Base-by-base conservation (phyloP, 2,329 filamentous ascomycete genomes). In the Mariannaea elegans region DNA sequence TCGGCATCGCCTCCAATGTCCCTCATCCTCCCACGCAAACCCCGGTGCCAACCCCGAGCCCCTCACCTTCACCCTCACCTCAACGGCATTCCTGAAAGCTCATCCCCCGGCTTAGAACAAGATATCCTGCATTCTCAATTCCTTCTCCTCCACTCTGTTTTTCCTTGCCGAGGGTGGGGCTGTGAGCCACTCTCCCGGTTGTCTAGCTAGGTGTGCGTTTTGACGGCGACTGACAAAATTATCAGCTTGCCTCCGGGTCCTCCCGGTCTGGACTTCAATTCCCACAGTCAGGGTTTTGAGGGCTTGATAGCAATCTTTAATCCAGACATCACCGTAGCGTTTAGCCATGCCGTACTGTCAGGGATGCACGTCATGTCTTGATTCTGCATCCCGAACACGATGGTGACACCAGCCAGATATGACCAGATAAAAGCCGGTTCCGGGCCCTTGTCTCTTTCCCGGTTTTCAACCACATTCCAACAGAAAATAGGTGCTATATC, bases 231-330 rank as follows among this genome's bases (percentile, higher is more conserved):
- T 42, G 39, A 5, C 19, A 19, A 29, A 34, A 38, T 50, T 50
- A 56, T 68, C 56, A 56, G 55, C 47, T 42, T 61, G 53, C 53
- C 63, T 70, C 68, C 67, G 67, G 65, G 49, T 69, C 63, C 63
- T 69, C 66, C 68, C 68, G 68, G 66, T 45, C 56, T 48, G 34
- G 49, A n/a, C 31, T 18, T 38, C 21, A 45, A 42, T 49, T 21
- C 21, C 47, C 23, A 21, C 48, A 57, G 53, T 61, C 66, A 67
- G 42, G 53, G 56, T 65, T 57, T 62, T 24, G 36, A 63, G 27
- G 48, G 9, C 45, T 31, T n/a, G 19, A 41, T 42, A 42, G 14
- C 42, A 29, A 44, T 48, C 39, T 45, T 42, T 24, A 31, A 46
- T 44, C 34, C 31, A 19, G 54, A 29, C 29, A 50, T 47, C 12